Conservation (phyloP, 2,329 filamentous ascomycete genomes). For the Cytospora piceicola region DNA sequence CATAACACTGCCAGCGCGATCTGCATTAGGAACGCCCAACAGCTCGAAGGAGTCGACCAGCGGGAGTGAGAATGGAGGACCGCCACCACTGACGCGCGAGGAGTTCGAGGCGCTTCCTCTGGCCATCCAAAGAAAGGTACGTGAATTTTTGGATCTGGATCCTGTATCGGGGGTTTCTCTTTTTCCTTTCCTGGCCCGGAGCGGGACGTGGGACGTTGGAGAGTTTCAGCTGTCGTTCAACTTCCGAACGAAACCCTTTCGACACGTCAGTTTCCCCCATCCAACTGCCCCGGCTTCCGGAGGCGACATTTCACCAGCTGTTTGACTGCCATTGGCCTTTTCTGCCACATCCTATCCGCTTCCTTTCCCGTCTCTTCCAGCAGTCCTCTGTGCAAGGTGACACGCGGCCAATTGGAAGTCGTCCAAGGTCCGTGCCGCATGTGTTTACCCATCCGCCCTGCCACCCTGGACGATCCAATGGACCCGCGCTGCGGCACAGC, state of each 20-base stretch:
- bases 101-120: slow-evolving; percentile 55
- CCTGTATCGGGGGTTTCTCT: background rate
- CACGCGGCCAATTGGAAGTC: slow-evolving; percentile 17
- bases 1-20: slow-evolving; percentile 9
- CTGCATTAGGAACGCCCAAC: slow-evolving; percentile 16
- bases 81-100: slow-evolving; percentile 44
- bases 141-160: slow-evolving; percentile 33
- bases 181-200: background rate
- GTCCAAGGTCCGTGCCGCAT: slow-evolving; percentile 15
- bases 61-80: slow-evolving; percentile 17
- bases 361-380: background rate
- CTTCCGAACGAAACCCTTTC: background rate
- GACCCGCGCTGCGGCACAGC: background rate
- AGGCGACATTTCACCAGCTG: background rate
- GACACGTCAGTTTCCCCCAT: background rate
- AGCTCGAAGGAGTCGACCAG: slow-evolving; percentile 19
- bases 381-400: slow-evolving; percentile 5
- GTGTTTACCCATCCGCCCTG: slow-evolving; percentile 16
- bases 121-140: slow-evolving; percentile 56
- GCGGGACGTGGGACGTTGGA: background rate
- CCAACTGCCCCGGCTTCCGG: background rate
- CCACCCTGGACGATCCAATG: slow-evolving; percentile 17
- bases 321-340: background rate
- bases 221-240: slow-evolving; percentile 6
- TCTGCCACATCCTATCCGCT: background rate